phyloP scores from a whole-genome alignment of 306 rosid genomes.

The Canavalia ensiformis region DNA sequence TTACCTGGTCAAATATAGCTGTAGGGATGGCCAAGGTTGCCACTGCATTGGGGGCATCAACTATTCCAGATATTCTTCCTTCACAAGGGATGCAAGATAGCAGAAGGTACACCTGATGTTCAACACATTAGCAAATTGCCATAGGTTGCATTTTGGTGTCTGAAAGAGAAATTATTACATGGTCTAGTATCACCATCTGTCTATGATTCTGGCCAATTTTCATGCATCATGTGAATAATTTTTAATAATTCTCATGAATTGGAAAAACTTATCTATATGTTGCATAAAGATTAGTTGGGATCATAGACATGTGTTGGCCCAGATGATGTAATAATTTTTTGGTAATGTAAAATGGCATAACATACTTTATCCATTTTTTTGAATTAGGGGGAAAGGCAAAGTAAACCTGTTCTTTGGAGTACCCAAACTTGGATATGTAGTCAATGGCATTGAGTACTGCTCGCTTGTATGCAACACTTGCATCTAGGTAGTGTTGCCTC shows the following conservation, averaged over 20 bases:
- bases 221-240: no score
- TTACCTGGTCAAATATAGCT: conserved; percentile 83
- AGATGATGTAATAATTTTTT: no score
- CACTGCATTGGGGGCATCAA: conserved; percentile 82
- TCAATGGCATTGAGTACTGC: conserved; percentile 85
- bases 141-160: conserved; percentile 23
- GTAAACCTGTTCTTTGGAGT: conserved; percentile 86
- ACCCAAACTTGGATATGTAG: conserved; percentile 80
- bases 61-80: conserved; percentile 90
- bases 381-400: background rate
- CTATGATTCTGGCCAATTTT: no score
- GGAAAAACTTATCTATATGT: no score
- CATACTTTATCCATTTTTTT: background rate
- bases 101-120: conserved; percentile 70
- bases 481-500: conserved; percentile 85
- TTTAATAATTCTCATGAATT: no score
- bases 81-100: conserved; percentile 87
- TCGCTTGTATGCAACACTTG: conserved; percentile 81
- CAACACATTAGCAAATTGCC: conserved; percentile 27
- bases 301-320: no score
- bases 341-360: background rate
- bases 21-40: conserved; percentile 90
- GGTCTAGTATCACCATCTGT: no score
- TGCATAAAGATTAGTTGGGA: no score
- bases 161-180: no score